Percentiles rank a stretch among this genome's conserved stretches.
phyloP scores from a whole-genome alignment of 2,329 filamentous ascomycete species.

The Cercospora brassicicola region DNA sequence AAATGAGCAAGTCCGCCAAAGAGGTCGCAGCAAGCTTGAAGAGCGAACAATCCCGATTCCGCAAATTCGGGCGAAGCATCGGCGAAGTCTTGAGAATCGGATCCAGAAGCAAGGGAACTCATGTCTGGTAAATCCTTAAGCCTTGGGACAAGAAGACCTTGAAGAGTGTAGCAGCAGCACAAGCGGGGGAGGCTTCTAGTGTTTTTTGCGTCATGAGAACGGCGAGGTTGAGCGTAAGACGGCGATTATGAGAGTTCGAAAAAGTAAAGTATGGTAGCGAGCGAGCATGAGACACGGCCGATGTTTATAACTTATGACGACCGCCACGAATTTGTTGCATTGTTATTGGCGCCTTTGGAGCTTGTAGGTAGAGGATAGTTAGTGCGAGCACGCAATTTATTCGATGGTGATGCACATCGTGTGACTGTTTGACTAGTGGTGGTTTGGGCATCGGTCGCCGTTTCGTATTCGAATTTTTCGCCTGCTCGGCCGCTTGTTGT shows the following conservation, averaged over 20 bases:
- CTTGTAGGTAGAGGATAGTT: not conserved
- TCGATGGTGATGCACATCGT: not conserved
- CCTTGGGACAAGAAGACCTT: not conserved
- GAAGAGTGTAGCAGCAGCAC: not conserved
- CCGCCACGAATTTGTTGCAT: not conserved
- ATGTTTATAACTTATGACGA: not conserved
- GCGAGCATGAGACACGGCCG: not conserved
- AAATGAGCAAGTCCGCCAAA: not conserved
- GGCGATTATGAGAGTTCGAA: not conserved
- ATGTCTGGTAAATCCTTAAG: slow-evolving; percentile 1
- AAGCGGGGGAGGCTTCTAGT: not conserved
- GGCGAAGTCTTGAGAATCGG: slow-evolving; percentile 16
- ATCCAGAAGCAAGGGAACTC: slow-evolving; percentile 1
- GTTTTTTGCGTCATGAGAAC: not conserved
- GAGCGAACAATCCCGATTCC: slow-evolving; percentile 12
- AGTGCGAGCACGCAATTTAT: slow-evolving; percentile 3
- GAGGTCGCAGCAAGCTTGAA: slow-evolving; percentile 17
- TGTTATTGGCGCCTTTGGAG: not conserved
- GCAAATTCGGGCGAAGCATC: slow-evolving; percentile 21
- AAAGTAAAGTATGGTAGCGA: not conserved
- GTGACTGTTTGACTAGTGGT: not conserved
- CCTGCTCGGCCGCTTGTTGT: not conserved
- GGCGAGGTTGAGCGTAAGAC: not conserved
- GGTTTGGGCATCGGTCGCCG: not conserved
- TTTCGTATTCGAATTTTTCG: not conserved